A percentile compares a stretch with the other conserved stretches of the same genome.
phyloP scores from a whole-genome alignment of 2,329 filamentous ascomycete species.

The Zopfia rhizophila region DNA sequence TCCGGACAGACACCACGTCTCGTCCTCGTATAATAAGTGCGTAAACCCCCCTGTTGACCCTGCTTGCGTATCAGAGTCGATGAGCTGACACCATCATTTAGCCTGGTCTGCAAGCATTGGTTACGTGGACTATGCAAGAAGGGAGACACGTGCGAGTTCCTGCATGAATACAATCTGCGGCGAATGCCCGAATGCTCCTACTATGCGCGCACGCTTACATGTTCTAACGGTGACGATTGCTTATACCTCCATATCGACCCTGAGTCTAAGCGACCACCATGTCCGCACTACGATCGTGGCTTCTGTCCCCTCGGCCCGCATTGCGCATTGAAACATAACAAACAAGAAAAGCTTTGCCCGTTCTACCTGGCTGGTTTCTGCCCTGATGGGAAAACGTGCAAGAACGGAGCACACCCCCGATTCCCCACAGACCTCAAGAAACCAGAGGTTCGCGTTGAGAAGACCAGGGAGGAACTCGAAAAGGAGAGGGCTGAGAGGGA shows the following conservation, averaged over 20 bases:
- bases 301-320: slow-evolving; percentile 91
- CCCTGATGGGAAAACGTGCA: slow-evolving; percentile 81
- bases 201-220: slow-evolving; percentile 92
- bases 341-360: slow-evolving; percentile 76
- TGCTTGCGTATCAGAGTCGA: slow-evolving; percentile 43
- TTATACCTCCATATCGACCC: slow-evolving; percentile 91
- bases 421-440: slow-evolving; percentile 77
- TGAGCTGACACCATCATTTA: slow-evolving; percentile 49
- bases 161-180: slow-evolving; percentile 98
- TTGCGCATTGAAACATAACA: slow-evolving; percentile 89
- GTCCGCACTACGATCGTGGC: slow-evolving; percentile 90
- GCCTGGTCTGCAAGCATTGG: slow-evolving; percentile 98
- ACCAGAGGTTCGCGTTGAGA: slow-evolving; percentile 71
- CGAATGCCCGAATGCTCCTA: slow-evolving; percentile 99
- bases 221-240: slow-evolving; percentile 96
- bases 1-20: slow-evolving; percentile 79
- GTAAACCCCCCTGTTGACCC: slow-evolving; percentile 25
- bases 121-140: slow-evolving; percentile 97
- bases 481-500: slow-evolving; percentile 63
- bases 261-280: slow-evolving; percentile 68
- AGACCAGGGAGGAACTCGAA: slow-evolving; percentile 76
- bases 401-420: slow-evolving; percentile 81
- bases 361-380: slow-evolving; percentile 96
- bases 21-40: slow-evolving; percentile 72
- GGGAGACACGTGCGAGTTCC: slow-evolving; percentile 94